Conservation (phyloP, 2,329 filamentous ascomycete genomes). For the Leptodontidium sp. region DNA sequence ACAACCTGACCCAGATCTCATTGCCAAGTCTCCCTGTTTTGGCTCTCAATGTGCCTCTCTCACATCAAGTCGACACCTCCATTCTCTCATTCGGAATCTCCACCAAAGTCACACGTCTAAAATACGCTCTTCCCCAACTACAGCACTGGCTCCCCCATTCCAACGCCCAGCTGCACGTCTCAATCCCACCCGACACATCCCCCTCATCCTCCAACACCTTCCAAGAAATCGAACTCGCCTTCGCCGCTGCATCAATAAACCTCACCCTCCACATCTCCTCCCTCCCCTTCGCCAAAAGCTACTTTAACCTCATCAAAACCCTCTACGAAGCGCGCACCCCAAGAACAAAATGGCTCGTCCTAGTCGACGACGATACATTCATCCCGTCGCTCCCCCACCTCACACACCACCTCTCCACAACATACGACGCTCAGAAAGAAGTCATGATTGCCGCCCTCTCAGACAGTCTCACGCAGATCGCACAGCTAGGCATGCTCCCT, state of each 20-base stretch:
- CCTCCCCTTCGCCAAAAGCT: slow-evolving; percentile 31
- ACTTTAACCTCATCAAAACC: slow-evolving; percentile 41
- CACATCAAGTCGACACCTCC: slow-evolving; percentile 34
- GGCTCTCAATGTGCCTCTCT: slow-evolving; percentile 33
- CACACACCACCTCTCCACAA: slow-evolving; percentile 32
- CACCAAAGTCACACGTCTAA: slow-evolving; percentile 36
- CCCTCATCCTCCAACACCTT: slow-evolving; percentile 26
- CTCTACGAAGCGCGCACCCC: slow-evolving; percentile 39
- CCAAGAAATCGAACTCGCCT: slow-evolving; percentile 26
- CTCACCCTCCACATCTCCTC: slow-evolving; percentile 29
- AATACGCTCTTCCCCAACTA: slow-evolving; percentile 36
- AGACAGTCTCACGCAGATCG: slow-evolving; percentile 39
- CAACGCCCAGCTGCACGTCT: slow-evolving; percentile 33
- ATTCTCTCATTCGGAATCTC: slow-evolving; percentile 41
- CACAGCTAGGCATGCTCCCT: slow-evolving; percentile 36
- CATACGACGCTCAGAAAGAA: slow-evolving; percentile 34
- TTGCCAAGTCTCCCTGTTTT: slow-evolving; percentile 18
- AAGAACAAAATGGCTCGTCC: slow-evolving; percentile 40
- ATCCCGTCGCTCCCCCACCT: slow-evolving; percentile 40
- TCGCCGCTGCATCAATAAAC: slow-evolving; percentile 32
- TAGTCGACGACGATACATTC: slow-evolving; percentile 45
- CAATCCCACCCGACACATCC: slow-evolving; percentile 24
- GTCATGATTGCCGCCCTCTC: slow-evolving; percentile 37
- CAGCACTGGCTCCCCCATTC: slow-evolving; percentile 41
- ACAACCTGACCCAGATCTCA: neutral